phyloP scores from a whole-genome alignment of 371 early-diverging fungal species.

The Fennellomyces sp. region DNA sequence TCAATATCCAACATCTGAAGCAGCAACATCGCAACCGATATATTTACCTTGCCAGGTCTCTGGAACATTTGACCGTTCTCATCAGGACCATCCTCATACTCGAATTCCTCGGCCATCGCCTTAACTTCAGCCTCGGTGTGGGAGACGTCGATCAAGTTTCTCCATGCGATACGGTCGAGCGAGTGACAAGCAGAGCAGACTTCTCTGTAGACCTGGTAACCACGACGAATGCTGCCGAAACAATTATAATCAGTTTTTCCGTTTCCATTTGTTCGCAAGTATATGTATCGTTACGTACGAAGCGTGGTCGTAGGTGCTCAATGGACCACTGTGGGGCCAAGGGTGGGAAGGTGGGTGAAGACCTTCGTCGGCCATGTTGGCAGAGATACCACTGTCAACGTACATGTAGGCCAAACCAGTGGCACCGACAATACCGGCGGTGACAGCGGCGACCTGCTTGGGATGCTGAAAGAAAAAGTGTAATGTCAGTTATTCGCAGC shows the following conservation, averaged over 20 bases:
- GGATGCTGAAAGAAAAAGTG: constrained; percentile 29
- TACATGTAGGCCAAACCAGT: constrained; percentile 60
- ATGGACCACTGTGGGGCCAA: constrained; percentile 83
- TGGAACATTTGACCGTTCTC: constrained; percentile 92
- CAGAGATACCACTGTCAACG: constrained; percentile 55
- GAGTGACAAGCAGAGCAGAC: constrained; percentile 98
- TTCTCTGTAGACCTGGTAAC: constrained; percentile 98
- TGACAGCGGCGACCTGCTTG: constrained; percentile 51
- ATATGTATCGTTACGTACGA: constrained; percentile 59
- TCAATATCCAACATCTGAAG: no score
- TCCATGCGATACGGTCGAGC: constrained; percentile 90
- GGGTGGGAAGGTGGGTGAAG: constrained; percentile 90
- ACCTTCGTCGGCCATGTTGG: constrained; percentile 87
- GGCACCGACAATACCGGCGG: constrained; percentile 61
- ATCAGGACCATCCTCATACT: constrained; percentile 94
- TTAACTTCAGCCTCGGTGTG: constrained; percentile 94
- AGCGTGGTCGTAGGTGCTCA: constrained; percentile 93
- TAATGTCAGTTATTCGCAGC: neutral
- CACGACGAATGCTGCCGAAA: constrained; percentile 87
- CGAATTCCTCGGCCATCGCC: constrained; percentile 91
- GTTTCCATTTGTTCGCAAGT: neutral
- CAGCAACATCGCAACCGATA: no score
- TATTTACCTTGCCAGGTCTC: constrained; percentile 94
- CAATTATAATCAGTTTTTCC: neutral
- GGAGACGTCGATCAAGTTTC: constrained; percentile 92